These are phyloP conservation scores for Lathyrus oleraceus DNA, from an alignment of 306 rosid genomes.

Conservation along the genomic window DNA sequence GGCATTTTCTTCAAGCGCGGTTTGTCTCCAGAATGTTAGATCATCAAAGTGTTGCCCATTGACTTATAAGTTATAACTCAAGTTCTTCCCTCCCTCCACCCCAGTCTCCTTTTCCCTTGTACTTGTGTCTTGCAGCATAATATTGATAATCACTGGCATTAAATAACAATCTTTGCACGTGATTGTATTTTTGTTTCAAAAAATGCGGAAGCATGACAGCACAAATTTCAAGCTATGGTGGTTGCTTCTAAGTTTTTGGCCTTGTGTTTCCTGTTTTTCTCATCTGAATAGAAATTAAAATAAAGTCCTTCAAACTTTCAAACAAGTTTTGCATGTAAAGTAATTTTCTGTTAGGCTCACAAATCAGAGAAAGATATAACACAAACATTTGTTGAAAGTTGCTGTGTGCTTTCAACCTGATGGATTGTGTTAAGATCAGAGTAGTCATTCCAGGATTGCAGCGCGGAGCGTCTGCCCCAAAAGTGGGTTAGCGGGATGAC, in stretches of 20 bases:
- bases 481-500: no score
- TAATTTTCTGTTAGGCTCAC: slow-evolving; percentile 13
- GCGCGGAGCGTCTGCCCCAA: no score
- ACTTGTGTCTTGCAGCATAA: slow-evolving; percentile 14
- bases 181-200: background rate
- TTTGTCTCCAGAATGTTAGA: slow-evolving; percentile 23
- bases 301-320: background rate
- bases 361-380: slow-evolving; percentile 10
- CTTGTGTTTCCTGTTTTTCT: slow-evolving; percentile 6
- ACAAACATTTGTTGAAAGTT: background rate
- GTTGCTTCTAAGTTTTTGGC: slow-evolving; percentile 16
- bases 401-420: slow-evolving; percentile 1
- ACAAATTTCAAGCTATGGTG: slow-evolving; percentile 24
- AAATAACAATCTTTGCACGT: background rate
- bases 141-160: slow-evolving; percentile 4
- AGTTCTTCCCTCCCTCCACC: background rate
- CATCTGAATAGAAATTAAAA: slow-evolving; percentile 20
- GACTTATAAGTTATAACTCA: background rate
- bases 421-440: slow-evolving; percentile 11
- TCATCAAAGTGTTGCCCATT: slow-evolving; percentile 7
- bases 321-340: slow-evolving; percentile 1
- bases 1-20: slow-evolving; percentile 2
- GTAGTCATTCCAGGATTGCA: no score
- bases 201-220: background rate
- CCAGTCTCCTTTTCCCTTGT: background rate